Evolutionary conservation across 768 basidiomycete genomes (phyloP).

Genomic region (Pulveroboletus sp.): DNA sequence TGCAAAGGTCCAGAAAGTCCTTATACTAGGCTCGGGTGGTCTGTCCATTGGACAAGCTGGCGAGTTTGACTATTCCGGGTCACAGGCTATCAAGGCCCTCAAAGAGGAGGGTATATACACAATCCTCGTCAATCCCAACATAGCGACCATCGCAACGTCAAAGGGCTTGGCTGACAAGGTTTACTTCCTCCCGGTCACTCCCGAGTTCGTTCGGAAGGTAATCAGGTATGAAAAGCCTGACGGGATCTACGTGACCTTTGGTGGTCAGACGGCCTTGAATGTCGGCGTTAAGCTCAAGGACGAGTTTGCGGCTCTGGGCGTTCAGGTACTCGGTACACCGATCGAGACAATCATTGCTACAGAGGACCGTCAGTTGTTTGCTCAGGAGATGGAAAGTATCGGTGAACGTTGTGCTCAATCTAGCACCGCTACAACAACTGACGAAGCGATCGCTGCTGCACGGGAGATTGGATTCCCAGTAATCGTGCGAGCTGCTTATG

Average conservation of each 20-base stretch:
- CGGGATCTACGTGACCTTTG: constrained; percentile 98
- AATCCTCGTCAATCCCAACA: constrained; percentile 97
- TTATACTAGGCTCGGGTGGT: constrained; percentile 96
- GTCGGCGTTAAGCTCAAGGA: constrained; percentile 98
- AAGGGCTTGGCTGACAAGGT: constrained; percentile 99
- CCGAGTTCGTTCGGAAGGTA: constrained; percentile 96
- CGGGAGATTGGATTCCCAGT: constrained; percentile 87
- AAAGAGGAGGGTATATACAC: constrained; percentile 99
- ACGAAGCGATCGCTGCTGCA: constrained; percentile 84
- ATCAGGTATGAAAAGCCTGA: constrained; percentile 99
- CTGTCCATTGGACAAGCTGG: constrained; percentile 98
- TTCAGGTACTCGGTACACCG: constrained; percentile 92
- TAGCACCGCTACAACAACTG: constrained; percentile 75
- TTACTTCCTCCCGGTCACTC: constrained; percentile 97
- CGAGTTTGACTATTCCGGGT: constrained; percentile 99
- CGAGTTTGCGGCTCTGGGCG: constrained; percentile 86
- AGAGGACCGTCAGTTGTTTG: constrained; percentile 93
- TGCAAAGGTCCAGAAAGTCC: constrained; percentile 82
- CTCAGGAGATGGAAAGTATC: constrained; percentile 90
- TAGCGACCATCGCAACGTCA: constrained; percentile 96
- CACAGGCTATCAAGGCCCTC: constrained; percentile 98
- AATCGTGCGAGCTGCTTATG: constrained; percentile 95
- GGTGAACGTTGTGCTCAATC: constrained; percentile 94
- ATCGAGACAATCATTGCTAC: constrained; percentile 97
- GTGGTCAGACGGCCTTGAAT: constrained; percentile 94